These are phyloP conservation scores for Dalechampia spathulata DNA, from an alignment of 441 rosid species.

Conservation along the genomic window DNA sequence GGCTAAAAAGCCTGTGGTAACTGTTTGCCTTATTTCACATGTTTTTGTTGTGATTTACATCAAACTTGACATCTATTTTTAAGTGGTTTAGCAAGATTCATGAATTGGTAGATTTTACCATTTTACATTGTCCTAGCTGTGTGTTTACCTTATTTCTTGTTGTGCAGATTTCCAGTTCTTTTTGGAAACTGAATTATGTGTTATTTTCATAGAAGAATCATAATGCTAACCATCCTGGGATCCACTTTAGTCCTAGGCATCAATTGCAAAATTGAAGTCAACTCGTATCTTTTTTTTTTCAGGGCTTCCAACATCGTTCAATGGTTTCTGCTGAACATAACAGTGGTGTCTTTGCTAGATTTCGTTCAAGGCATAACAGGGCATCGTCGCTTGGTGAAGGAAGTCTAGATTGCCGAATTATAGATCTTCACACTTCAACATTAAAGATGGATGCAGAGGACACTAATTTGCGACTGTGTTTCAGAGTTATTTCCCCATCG, in stretches of 20 bases:
- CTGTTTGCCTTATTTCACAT: not conserved
- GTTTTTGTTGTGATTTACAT: no score
- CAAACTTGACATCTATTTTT: no score
- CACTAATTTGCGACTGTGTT: slow-evolving; percentile 73
- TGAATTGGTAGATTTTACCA: not conserved
- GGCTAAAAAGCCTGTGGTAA: slow-evolving; percentile 48
- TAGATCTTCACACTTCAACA: slow-evolving; percentile 66
- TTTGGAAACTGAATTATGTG: not conserved
- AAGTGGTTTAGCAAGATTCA: not conserved
- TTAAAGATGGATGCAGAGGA: slow-evolving; percentile 80
- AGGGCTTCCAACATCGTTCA: slow-evolving; percentile 64
- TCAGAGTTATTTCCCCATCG: slow-evolving; percentile 76
- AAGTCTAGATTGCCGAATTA: slow-evolving; percentile 35
- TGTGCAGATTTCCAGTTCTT: no score
- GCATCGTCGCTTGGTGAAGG: slow-evolving; percentile 55
- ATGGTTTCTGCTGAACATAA: slow-evolving; percentile 52
- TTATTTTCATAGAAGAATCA: not conserved
- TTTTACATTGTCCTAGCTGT: not conserved
- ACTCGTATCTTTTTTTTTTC: slow-evolving; percentile 8
- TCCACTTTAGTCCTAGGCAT: not conserved
- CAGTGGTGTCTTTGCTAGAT: slow-evolving; percentile 66
- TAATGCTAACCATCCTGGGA: not conserved
- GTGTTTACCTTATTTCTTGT: no score
- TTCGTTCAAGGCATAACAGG: slow-evolving; percentile 57
- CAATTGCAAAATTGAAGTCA: not conserved